These are phyloP conservation scores for Areca catechu DNA, from an alignment of 176 grass and related monocot genomes.

Conservation along the genomic window DNA sequence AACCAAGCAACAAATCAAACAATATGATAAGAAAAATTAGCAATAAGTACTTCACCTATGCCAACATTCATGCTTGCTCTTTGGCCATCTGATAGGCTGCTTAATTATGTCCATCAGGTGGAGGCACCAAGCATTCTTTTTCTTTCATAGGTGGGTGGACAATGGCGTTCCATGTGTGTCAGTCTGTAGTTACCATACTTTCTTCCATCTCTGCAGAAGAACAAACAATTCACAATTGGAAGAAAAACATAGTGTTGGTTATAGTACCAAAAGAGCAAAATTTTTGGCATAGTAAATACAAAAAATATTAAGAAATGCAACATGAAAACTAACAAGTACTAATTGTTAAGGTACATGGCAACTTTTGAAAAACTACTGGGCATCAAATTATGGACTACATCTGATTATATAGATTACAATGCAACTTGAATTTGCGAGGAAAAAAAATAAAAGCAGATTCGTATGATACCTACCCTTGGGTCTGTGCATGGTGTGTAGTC, in stretches of 20 bases:
- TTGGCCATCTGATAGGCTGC: conserved; percentile 87
- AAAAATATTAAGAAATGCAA: too few species aligned
- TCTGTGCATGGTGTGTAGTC: conserved; percentile 97
- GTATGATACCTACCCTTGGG: conserved; percentile 37
- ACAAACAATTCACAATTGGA: neutral
- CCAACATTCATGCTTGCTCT: conserved; percentile 94
- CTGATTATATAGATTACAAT: too few species aligned
- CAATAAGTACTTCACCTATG: conserved; percentile 33
- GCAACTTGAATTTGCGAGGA: too few species aligned
- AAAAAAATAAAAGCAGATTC: neutral
- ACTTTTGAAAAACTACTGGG: too few species aligned
- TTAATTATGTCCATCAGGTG: conserved; percentile 74
- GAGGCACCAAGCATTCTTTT: conserved; percentile 72
- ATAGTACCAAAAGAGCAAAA: too few species aligned
- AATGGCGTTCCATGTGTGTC: conserved; percentile 88
- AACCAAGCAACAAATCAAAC: neutral
- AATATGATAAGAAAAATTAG: neutral
- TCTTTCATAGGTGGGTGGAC: conserved; percentile 57
- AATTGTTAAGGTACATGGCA: too few species aligned
- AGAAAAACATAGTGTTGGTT: too few species aligned
- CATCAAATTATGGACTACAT: too few species aligned
- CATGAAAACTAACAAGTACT: too few species aligned
- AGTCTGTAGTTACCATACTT: conserved; percentile 85
- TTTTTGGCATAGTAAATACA: too few species aligned
- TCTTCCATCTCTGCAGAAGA: conserved; percentile 44